Percentiles rank a stretch among this genome's conserved stretches.
phyloP scores from a whole-genome alignment of 129 eudicot species.

The Flaveria ramosissima region DNA sequence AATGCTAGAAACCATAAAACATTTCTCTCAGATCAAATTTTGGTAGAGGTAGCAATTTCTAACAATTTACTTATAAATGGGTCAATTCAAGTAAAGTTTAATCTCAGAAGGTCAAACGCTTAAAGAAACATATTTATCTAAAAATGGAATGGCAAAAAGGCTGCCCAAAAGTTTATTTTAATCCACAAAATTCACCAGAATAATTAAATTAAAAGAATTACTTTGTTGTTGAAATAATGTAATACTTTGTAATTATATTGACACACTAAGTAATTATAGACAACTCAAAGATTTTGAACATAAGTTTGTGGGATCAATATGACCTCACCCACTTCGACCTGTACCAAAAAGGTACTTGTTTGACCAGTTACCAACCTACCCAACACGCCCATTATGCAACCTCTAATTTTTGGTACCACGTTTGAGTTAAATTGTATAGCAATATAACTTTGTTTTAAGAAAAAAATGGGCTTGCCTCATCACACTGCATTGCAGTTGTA shows the following conservation, averaged over 20 bases:
- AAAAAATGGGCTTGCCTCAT: slow-evolving; percentile 53
- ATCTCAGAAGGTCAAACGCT: background rate
- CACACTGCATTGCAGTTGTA: slow-evolving; percentile 99
- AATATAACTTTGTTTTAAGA: background rate
- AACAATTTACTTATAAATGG: background rate
- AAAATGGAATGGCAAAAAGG: background rate
- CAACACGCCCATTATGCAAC: background rate
- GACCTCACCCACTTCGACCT: background rate
- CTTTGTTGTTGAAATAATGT: background rate
- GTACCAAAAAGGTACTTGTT: background rate
- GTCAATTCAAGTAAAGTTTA: background rate
- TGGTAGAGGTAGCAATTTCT: background rate
- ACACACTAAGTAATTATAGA: background rate
- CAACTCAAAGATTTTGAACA: background rate
- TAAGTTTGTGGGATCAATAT: background rate
- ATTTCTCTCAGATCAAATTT: background rate
- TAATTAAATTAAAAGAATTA: background rate
- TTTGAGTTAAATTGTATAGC: background rate
- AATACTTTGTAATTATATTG: background rate
- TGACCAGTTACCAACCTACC: background rate
- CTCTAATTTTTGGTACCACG: background rate
- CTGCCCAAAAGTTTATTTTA: background rate
- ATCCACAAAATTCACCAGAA: background rate
- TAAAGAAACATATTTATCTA: background rate
- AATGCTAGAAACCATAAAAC: background rate